Percentiles rank a stretch among this genome's conserved stretches.
Conservation (phyloP, 2,329 filamentous ascomycete genomes). For the Hypoxylon sp. region DNA sequence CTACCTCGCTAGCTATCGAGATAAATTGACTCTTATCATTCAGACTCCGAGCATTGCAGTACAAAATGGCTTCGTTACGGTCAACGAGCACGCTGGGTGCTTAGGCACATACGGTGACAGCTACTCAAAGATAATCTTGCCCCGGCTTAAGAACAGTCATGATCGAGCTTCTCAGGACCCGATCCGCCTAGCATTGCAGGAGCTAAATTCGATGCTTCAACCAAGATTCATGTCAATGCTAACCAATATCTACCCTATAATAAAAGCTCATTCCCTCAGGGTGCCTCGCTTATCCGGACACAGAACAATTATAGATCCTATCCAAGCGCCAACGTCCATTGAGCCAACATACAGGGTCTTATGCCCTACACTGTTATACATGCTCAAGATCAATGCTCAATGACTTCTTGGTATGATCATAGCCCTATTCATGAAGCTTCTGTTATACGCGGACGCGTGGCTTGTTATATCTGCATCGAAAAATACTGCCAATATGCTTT, state of each 20-base stretch:
- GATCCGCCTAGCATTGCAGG: conserved; percentile 7
- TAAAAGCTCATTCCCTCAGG: neutral
- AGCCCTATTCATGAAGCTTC: neutral
- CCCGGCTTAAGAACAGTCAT: conserved; percentile 3
- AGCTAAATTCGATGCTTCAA: neutral
- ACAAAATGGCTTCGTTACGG: neutral
- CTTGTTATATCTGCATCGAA: neutral
- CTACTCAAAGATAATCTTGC: neutral
- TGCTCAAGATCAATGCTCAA: neutral
- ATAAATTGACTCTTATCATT: neutral
- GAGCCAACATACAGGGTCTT: neutral
- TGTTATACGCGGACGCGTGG: neutral
- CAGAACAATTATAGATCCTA: neutral
- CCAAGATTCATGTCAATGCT: neutral
- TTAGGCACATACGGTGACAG: neutral
- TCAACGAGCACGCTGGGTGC: neutral
- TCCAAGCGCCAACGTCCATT: neutral
- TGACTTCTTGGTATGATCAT: neutral
- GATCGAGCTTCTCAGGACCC: neutral
- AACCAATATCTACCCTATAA: neutral
- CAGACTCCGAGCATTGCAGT: neutral
- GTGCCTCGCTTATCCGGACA: neutral
- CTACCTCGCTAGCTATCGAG: neutral
- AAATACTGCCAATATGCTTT: neutral
- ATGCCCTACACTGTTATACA: neutral